phyloP scores from a whole-genome alignment of 2,329 filamentous ascomycete species.

The Aspergillus aculeatinus region DNA sequence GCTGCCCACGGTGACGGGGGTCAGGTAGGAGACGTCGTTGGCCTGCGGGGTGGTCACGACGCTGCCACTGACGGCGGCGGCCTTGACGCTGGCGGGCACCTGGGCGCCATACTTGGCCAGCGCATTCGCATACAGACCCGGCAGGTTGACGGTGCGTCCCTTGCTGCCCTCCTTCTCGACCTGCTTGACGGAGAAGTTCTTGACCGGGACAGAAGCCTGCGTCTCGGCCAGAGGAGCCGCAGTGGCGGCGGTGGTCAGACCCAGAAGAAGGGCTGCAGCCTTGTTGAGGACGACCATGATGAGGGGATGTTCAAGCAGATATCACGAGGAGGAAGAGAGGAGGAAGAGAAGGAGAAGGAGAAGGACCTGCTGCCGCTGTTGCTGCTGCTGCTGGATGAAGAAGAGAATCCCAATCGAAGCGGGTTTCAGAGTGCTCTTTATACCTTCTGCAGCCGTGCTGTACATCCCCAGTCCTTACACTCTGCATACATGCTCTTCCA shows the following conservation, averaged over 20 bases:
- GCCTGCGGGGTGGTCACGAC: slow-evolving; percentile 47
- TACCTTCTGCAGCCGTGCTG: not conserved
- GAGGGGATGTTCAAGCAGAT: not conserved
- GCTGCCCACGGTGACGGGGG: slow-evolving; percentile 63
- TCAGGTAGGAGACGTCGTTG: slow-evolving; percentile 60
- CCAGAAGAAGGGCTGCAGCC: slow-evolving; percentile 26
- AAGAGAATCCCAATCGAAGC: not conserved
- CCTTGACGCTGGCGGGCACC: slow-evolving; percentile 31
- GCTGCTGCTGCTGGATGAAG: too few relatives aligned
- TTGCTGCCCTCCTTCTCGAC: slow-evolving; percentile 20
- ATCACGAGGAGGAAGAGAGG: slow-evolving; percentile 11
- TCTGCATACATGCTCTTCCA: not conserved
- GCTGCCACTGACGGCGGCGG: slow-evolving; percentile 32
- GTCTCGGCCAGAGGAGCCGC: slow-evolving; percentile 28
- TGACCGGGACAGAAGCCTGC: slow-evolving; percentile 8
- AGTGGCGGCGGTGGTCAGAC: slow-evolving; percentile 29
- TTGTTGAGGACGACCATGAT: slow-evolving; percentile 38
- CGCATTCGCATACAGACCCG: slow-evolving; percentile 29
- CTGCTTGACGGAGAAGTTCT: slow-evolving; percentile 36
- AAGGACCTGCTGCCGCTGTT: too few relatives aligned
- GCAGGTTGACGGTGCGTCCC: slow-evolving; percentile 27
- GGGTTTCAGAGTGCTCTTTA: not conserved
- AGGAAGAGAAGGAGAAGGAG: slow-evolving; percentile 10
- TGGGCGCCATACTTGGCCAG: slow-evolving; percentile 31
- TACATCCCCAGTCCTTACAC: not conserved